Evolutionary conservation across 352 stramenopile genomes (phyloP).

Genomic region (Phytophthora pisi): DNA sequence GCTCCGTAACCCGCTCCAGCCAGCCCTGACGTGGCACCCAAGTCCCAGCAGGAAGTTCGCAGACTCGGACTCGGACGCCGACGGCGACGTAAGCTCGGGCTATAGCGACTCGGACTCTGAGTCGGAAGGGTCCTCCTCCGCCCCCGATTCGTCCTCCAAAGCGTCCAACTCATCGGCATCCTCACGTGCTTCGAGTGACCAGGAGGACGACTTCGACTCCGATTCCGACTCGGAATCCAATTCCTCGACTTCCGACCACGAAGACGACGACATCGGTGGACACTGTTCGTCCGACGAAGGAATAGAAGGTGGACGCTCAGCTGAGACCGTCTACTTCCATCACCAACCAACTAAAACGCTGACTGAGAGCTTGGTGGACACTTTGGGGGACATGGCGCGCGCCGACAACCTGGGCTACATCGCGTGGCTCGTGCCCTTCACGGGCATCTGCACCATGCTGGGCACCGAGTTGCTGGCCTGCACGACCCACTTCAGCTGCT

Average conservation of each 20-base stretch:
- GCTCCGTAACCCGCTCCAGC: conserved; percentile 15
- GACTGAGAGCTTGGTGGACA: conserved; percentile 10
- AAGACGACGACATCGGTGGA: conserved; percentile 12
- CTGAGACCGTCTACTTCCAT: conserved; percentile 7
- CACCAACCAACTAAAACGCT: neutral
- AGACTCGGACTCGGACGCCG: conserved; percentile 6
- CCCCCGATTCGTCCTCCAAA: neutral
- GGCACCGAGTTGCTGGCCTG: conserved; percentile 75
- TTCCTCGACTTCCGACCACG: conserved; percentile 8
- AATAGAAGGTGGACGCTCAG: conserved; percentile 9
- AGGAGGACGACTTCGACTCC: conserved; percentile 20
- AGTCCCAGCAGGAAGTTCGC: neutral
- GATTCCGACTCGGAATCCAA: conserved; percentile 16
- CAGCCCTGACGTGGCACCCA: conserved; percentile 21
- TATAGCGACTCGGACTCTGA: conserved; percentile 14
- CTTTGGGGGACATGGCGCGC: conserved; percentile 33
- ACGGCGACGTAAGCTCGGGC: conserved; percentile 8
- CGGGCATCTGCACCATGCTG: conserved; percentile 77
- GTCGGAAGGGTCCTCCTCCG: conserved; percentile 16
- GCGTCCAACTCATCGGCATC: conserved; percentile 16
- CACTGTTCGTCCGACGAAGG: conserved; percentile 17
- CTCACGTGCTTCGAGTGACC: conserved; percentile 15
- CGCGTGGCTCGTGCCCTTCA: conserved; percentile 74
- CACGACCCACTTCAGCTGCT: conserved; percentile 74
- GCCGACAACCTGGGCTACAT: conserved; percentile 69